Evolutionary conservation across 2,329 filamentous ascomycete species (phyloP).

Genomic region (Neofusicoccum sp.): DNA sequence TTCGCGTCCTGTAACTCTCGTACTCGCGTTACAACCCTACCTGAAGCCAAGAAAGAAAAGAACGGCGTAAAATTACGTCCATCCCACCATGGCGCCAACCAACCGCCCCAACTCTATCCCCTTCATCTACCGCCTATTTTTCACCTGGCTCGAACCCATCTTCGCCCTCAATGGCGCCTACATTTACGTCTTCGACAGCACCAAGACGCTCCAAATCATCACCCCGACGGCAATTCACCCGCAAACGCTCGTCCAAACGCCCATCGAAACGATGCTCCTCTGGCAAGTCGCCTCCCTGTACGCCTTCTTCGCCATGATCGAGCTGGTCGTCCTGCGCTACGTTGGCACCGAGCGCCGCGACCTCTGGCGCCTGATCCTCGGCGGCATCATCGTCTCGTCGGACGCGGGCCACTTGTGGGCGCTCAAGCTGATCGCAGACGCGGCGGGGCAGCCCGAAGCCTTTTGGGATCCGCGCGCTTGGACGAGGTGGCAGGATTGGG

Average conservation of each 20-base stretch:
- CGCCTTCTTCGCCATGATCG: constrained; percentile 33
- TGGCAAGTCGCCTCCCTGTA: constrained; percentile 32
- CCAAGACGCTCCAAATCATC: constrained; percentile 22
- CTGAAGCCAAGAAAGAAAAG: too few species aligned
- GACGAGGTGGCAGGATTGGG: constrained; percentile 31
- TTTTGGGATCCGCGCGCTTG: constrained; percentile 23
- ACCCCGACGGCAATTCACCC: constrained; percentile 28
- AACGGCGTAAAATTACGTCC: too few species aligned
- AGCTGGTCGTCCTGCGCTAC: constrained; percentile 32
- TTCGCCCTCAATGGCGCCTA: constrained; percentile 33
- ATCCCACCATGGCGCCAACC: background rate
- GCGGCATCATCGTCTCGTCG: constrained; percentile 26
- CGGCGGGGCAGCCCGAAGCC: constrained; percentile 25
- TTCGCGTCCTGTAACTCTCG: too few species aligned
- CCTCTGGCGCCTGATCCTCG: constrained; percentile 31
- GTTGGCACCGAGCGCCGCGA: constrained; percentile 26
- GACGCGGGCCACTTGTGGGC: constrained; percentile 31
- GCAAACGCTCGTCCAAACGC: constrained; percentile 24
- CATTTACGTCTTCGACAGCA: constrained; percentile 32
- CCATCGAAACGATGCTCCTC: constrained; percentile 32
- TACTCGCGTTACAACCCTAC: too few species aligned
- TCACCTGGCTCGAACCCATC: constrained; percentile 32
- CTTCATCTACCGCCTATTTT: constrained; percentile 32
- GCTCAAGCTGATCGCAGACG: constrained; percentile 25
- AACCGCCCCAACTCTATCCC: constrained; percentile 15